Evolutionary conservation across 805 yeast genomes (phyloP).

Genomic region (Metschnikowia continentalis): DNA sequence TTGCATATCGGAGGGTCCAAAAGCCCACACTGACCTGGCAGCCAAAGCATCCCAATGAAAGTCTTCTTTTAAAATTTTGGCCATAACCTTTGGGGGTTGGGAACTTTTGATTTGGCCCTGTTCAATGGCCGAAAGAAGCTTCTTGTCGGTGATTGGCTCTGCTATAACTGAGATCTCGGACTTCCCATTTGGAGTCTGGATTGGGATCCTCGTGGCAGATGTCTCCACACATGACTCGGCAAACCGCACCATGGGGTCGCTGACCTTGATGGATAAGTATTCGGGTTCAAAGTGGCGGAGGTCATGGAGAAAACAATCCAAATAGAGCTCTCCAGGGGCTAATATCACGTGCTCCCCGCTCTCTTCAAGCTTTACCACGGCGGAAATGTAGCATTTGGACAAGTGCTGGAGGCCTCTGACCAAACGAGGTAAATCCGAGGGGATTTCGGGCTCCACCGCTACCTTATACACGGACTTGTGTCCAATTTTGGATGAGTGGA

Average conservation of each 20-base stretch:
- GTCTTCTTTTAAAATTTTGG: constrained; percentile 51
- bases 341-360: constrained; percentile 80
- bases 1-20: constrained; percentile 51
- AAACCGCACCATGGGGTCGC: constrained; percentile 79
- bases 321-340: constrained; percentile 83
- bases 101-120: constrained; percentile 38
- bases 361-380: constrained; percentile 71
- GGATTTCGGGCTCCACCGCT: constrained; percentile 76
- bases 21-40: constrained; percentile 76
- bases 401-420: constrained; percentile 64
- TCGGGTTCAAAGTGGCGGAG: constrained; percentile 56
- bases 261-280: constrained; percentile 68
- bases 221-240: constrained; percentile 69
- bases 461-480: constrained; percentile 66
- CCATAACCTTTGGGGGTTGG: constrained; percentile 40
- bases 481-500: constrained; percentile 42
- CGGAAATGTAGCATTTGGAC: constrained; percentile 60
- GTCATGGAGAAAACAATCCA: constrained; percentile 81
- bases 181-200: constrained; percentile 51
- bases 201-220: constrained; percentile 63
- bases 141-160: constrained; percentile 58
- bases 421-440: constrained; percentile 72
- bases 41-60: constrained; percentile 82
- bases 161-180: constrained; percentile 66
- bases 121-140: constrained; percentile 55